Conservation (phyloP, 108 stramenopile genomes). For the Chaetoceros tenuissimus region DNA sequence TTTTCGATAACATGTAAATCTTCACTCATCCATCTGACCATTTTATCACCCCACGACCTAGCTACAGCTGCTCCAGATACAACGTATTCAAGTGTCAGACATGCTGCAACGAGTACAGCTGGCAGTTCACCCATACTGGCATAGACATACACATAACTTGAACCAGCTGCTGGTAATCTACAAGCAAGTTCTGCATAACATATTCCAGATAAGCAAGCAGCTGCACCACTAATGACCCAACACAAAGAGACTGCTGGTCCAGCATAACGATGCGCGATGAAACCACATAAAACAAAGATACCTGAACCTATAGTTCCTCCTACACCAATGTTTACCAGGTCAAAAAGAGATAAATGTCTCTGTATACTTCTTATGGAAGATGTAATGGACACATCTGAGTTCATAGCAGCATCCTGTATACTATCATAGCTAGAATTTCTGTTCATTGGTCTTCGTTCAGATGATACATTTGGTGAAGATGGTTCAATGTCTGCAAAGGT, state of each 20-base stretch:
- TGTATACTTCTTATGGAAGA: conserved; percentile 1
- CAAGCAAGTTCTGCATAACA: conserved; percentile 86
- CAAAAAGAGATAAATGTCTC: conserved; percentile 58
- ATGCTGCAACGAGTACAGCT: conserved; percentile 70
- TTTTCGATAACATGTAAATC: conserved; percentile 11
- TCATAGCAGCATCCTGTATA: neutral
- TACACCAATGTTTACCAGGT: conserved; percentile 79
- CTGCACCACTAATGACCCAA: conserved; percentile 64
- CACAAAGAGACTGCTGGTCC: conserved; percentile 75
- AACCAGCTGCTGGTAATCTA: conserved; percentile 65
- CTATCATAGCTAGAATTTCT: neutral
- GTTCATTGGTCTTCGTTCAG: neutral
- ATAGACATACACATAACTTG: conserved; percentile 79
- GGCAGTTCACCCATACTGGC: conserved; percentile 78
- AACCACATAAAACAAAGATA: conserved; percentile 84
- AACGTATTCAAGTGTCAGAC: conserved; percentile 81
- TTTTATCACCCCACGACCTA: conserved; percentile 88
- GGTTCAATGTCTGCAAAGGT: neutral
- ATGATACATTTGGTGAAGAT: neutral
- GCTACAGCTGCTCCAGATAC: conserved; percentile 82
- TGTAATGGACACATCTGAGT: neutral
- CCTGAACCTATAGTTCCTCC: conserved; percentile 83
- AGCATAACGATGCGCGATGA: conserved; percentile 75
- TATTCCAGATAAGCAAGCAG: conserved; percentile 56
- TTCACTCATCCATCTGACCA: conserved; percentile 52